Evolutionary conservation across 257 asterid genomes (phyloP).

Genomic region (Marsdenia floribunda): DNA sequence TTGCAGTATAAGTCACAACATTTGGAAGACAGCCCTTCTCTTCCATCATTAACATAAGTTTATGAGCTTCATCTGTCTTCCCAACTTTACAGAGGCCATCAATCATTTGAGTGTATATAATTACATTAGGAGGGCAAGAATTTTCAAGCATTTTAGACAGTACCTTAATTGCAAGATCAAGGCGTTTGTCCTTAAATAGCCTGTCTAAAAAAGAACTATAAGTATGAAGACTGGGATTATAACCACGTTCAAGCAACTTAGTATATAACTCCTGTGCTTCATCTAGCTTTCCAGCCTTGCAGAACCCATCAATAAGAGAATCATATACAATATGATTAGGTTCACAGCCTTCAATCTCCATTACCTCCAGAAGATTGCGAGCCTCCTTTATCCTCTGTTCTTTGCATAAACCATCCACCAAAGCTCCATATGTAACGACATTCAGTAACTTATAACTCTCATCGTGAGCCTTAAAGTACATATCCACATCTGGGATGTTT

Average conservation of each 20-base stretch:
- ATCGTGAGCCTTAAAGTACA: conserved; percentile 49
- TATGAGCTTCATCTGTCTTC: conserved; percentile 81
- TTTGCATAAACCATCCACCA: conserved; percentile 94
- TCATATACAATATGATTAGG: conserved; percentile 80
- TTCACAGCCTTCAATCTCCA: conserved; percentile 57
- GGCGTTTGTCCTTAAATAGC: conserved; percentile 76
- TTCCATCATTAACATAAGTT: conserved; percentile 90
- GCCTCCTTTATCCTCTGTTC: conserved; percentile 78
- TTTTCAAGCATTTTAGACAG: conserved; percentile 79
- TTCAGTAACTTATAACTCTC: conserved; percentile 53
- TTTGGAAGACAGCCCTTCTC: conserved; percentile 89
- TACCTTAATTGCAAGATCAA: conserved; percentile 83
- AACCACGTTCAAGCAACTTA: conserved; percentile 71
- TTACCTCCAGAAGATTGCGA: conserved; percentile 59
- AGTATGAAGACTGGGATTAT: conserved; percentile 61
- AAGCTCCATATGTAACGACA: conserved; percentile 78
- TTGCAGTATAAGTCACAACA: conserved; percentile 92
- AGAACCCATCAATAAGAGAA: conserved; percentile 89
- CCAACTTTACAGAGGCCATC: conserved; percentile 94
- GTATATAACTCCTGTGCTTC: conserved; percentile 85
- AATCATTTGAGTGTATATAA: conserved; percentile 80
- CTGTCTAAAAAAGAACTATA: conserved; percentile 80
- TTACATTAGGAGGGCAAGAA: conserved; percentile 79
- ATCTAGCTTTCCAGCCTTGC: conserved; percentile 86
- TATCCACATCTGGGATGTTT: conserved; percentile 45